phyloP scores from a whole-genome alignment of 768 basidiomycete species.

The Leccinum imitatum region DNA sequence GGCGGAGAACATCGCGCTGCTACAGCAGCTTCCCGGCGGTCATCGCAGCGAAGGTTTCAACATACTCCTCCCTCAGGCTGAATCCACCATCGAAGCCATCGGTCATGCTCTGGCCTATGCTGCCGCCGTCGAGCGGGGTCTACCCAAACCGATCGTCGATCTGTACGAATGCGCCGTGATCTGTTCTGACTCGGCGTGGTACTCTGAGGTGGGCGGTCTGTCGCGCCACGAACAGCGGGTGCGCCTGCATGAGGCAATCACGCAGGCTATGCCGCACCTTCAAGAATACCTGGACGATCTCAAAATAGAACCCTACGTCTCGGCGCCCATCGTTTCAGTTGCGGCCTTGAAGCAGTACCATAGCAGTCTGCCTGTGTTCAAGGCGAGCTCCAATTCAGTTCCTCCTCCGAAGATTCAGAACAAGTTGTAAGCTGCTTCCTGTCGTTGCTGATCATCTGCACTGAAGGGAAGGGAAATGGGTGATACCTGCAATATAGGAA shows the following conservation, averaged over 20 bases:
- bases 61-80: conserved; percentile 56
- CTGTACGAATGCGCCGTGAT: conserved; percentile 47
- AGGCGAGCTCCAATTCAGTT: conserved; percentile 41
- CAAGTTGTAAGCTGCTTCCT: conserved; percentile 29
- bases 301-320: conserved; percentile 49
- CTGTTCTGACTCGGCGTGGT: conserved; percentile 15
- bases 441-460: not conserved
- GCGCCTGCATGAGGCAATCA: conserved; percentile 43
- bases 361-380: conserved; percentile 39
- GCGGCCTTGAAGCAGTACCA: conserved; percentile 49
- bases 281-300: conserved; percentile 42
- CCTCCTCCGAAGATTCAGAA: conserved; percentile 39
- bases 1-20: conserved; percentile 44
- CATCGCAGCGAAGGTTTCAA: conserved; percentile 41
- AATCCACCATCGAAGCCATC: conserved; percentile 53
- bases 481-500: too few species aligned
- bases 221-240: conserved; percentile 43
- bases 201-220: not conserved
- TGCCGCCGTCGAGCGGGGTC: conserved; percentile 43
- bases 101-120: conserved; percentile 64
- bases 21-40: conserved; percentile 32
- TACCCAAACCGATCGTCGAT: conserved; percentile 52
- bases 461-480: too few species aligned
- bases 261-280: conserved; percentile 29
- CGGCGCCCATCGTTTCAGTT: conserved; percentile 54